Evolutionary conservation across 2,329 filamentous ascomycete species (phyloP).

Genomic region (Raffaelea deltoideospora): DNA sequence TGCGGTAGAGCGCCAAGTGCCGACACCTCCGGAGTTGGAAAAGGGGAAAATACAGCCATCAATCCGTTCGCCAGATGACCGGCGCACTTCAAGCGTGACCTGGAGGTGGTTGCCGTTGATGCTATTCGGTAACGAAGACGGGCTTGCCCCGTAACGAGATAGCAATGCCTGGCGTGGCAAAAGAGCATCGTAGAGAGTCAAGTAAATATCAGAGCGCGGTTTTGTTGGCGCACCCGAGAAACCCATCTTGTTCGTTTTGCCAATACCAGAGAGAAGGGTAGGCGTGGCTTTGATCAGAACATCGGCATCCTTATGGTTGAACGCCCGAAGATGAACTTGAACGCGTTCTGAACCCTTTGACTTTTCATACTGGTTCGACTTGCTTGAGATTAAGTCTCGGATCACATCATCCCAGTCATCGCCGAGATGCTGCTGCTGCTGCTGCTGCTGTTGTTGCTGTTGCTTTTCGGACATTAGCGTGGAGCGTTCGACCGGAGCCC

Average conservation of each 20-base stretch:
- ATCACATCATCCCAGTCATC: constrained; percentile 63
- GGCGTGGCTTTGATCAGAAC: constrained; percentile 72
- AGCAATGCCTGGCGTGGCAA: constrained; percentile 59
- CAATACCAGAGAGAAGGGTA: constrained; percentile 68
- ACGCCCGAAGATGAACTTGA: constrained; percentile 65
- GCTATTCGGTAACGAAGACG: constrained; percentile 50
- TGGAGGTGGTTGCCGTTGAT: constrained; percentile 63
- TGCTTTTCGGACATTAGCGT: constrained; percentile 35
- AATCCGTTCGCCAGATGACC: constrained; percentile 62
- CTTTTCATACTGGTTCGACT: constrained; percentile 59
- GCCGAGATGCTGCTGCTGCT: no score
- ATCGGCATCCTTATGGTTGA: constrained; percentile 64
- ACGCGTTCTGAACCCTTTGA: constrained; percentile 60
- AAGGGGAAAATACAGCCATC: constrained; percentile 78
- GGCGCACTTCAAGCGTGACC: constrained; percentile 76
- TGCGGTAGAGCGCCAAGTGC: constrained; percentile 77
- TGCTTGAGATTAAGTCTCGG: constrained; percentile 56
- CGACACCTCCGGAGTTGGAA: constrained; percentile 64
- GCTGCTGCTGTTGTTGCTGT: no score
- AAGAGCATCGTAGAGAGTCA: constrained; percentile 69
- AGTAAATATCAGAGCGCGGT: constrained; percentile 82
- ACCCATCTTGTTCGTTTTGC: constrained; percentile 74
- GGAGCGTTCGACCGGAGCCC: constrained; percentile 46
- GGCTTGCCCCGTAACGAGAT: constrained; percentile 56
- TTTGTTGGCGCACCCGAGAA: constrained; percentile 87